These are phyloP conservation scores for Carex parvula DNA, from an alignment of 176 grass and related monocot genomes.

Conservation along the genomic window DNA sequence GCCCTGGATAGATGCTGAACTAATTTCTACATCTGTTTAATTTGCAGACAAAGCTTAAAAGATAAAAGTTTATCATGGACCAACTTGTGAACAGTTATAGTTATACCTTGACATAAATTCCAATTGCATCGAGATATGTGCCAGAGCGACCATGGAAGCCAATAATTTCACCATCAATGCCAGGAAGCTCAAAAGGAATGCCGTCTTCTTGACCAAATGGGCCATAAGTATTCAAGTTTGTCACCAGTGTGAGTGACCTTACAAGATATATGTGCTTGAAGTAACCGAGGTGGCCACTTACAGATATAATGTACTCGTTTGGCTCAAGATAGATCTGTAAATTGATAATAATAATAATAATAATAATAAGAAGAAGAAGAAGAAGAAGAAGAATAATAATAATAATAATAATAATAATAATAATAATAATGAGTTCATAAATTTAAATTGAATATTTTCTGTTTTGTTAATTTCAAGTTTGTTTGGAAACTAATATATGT, in stretches of 20 bases:
- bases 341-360: not conserved
- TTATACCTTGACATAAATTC: slow-evolving; percentile 36
- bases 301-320: slow-evolving; percentile 37
- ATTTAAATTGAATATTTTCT: not conserved
- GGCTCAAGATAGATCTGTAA: slow-evolving; percentile 31
- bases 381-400: too few relatives aligned
- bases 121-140: slow-evolving; percentile 41
- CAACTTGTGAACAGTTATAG: not conserved
- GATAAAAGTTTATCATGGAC: not conserved
- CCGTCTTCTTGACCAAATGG: slow-evolving; percentile 40
- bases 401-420: too few relatives aligned
- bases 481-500: not conserved
- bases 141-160: slow-evolving; percentile 50
- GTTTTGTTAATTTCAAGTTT: not conserved
- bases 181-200: slow-evolving; percentile 37
- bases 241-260: slow-evolving; percentile 37
- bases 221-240: slow-evolving; percentile 32
- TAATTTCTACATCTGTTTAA: not conserved
- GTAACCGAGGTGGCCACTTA: slow-evolving; percentile 34
- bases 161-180: slow-evolving; percentile 34
- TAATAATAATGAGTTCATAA: not conserved
- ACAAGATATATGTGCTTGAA: slow-evolving; percentile 24
- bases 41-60: not conserved
- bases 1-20: not conserved
- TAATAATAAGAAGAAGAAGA: not conserved